Evolutionary conservation across 2,329 filamentous ascomycete species (phyloP).

Genomic region (Massarina eburnea): DNA sequence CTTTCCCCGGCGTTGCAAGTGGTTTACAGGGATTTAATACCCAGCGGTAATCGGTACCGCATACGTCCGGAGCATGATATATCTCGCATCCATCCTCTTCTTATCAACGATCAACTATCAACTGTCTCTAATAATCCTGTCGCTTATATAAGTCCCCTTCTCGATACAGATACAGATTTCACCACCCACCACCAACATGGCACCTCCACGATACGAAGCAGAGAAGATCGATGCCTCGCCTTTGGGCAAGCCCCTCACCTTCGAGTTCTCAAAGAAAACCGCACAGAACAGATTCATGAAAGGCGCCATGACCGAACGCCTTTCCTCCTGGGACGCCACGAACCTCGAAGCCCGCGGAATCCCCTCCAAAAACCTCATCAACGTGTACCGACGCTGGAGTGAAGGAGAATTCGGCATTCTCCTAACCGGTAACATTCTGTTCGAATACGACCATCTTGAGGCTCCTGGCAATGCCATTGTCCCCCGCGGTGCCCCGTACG

Average conservation of each 20-base stretch:
- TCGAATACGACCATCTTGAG: conserved; percentile 63
- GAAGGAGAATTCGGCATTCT: conserved; percentile 49
- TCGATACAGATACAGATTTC: not conserved
- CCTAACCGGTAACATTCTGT: conserved; percentile 65
- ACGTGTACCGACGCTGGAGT: conserved; percentile 59
- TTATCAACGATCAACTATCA: no score
- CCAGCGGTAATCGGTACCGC: no score
- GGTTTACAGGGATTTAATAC: no score
- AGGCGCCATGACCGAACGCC: conserved; percentile 66
- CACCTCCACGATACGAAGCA: conserved; percentile 44
- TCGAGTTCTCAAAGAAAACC: conserved; percentile 53
- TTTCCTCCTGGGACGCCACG: conserved; percentile 62
- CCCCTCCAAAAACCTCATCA: conserved; percentile 57
- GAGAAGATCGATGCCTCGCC: conserved; percentile 44
- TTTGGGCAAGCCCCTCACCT: conserved; percentile 48
- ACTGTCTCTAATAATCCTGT: no score
- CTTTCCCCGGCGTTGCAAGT: no score
- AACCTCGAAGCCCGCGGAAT: conserved; percentile 57
- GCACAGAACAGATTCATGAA: conserved; percentile 69
- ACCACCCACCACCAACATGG: conserved; percentile 31
- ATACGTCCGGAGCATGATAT: no score
- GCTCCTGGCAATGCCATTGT: conserved; percentile 63
- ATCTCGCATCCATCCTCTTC: no score
- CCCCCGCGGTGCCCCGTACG: conserved; percentile 52
- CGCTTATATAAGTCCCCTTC: no score